A percentile compares a stretch with the other conserved stretches of the same genome.
Evolutionary conservation across 2,329 filamentous ascomycete genomes (phyloP).

Genomic region (Cercospora sp.): DNA sequence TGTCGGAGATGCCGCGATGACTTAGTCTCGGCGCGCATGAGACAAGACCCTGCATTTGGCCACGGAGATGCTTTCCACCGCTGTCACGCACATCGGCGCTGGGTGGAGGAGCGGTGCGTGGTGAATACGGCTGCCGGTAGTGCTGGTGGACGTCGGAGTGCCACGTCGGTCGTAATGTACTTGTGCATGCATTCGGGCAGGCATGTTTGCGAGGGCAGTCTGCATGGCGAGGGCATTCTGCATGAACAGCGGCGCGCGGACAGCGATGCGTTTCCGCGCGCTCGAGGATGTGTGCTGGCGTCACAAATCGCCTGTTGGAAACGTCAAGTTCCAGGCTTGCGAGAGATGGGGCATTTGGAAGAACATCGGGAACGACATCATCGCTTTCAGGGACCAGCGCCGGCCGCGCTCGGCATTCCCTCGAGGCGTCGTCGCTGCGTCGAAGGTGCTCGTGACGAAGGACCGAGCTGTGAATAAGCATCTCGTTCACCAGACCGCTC

Average conservation of each 20-base stretch:
- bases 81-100: background rate
- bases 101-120: background rate
- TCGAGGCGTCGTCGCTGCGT: background rate
- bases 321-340: background rate
- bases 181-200: background rate
- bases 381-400: background rate
- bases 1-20: conserved; percentile 1
- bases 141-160: background rate
- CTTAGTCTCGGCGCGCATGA: background rate
- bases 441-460: conserved; percentile 3
- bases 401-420: background rate
- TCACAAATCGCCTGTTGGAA: background rate
- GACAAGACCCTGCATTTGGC: background rate
- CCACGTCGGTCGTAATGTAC: background rate
- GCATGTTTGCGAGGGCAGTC: background rate
- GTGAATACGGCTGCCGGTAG: background rate
- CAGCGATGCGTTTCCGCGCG: background rate
- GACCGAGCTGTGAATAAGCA: conserved; percentile 3
- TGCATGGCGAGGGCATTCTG: background rate
- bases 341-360: background rate
- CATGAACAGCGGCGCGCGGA: conserved; percentile 10
- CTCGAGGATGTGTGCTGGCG: background rate
- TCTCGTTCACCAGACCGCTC: background rate
- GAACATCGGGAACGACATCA: conserved; percentile 11
- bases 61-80: background rate